These are phyloP conservation scores for Tinospora cordifolia DNA, from an alignment of 164 flowering plant genomes.

Conservation along the genomic window DNA sequence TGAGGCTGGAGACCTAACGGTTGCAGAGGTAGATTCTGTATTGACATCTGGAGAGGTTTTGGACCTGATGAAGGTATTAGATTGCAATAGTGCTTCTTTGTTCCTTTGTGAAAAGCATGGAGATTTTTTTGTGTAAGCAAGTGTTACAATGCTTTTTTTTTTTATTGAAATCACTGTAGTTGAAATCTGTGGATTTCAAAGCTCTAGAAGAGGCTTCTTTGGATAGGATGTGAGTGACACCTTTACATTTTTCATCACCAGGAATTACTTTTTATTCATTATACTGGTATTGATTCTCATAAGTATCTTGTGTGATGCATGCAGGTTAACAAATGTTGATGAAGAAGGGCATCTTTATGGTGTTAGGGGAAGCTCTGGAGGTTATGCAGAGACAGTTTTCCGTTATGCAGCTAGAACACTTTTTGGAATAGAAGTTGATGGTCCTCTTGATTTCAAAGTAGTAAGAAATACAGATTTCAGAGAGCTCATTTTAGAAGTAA, in stretches of 20 bases:
- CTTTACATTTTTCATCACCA: neutral
- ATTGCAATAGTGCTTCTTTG: neutral
- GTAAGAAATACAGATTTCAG: slow-evolving; percentile 80
- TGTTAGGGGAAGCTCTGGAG: slow-evolving; percentile 88
- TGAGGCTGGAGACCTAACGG: slow-evolving; percentile 19
- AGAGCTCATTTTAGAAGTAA: slow-evolving; percentile 74
- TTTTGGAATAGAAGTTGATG: slow-evolving; percentile 58
- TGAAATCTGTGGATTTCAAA: slow-evolving; percentile 57
- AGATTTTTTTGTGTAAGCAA: neutral
- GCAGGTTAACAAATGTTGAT: slow-evolving; percentile 74
- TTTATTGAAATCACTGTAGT: slow-evolving; percentile 33
- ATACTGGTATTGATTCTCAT: neutral
- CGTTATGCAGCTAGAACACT: slow-evolving; percentile 71
- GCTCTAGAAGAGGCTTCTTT: slow-evolving; percentile 69
- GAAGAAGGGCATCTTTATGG: slow-evolving; percentile 81
- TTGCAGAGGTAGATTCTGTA: slow-evolving; percentile 89
- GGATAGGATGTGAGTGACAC: slow-evolving; percentile 60
- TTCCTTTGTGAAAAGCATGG: neutral
- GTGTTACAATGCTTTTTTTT: neutral
- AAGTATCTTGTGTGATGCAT: neutral
- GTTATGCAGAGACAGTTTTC: slow-evolving; percentile 84
- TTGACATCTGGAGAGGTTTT: slow-evolving; percentile 93
- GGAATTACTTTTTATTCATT: neutral
- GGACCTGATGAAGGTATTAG: slow-evolving; percentile 73
- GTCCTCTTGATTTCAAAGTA: slow-evolving; percentile 59